These are phyloP conservation scores for Ophiobolus disseminans DNA, from an alignment of 2,329 filamentous ascomycete genomes.

Conservation along the genomic window DNA sequence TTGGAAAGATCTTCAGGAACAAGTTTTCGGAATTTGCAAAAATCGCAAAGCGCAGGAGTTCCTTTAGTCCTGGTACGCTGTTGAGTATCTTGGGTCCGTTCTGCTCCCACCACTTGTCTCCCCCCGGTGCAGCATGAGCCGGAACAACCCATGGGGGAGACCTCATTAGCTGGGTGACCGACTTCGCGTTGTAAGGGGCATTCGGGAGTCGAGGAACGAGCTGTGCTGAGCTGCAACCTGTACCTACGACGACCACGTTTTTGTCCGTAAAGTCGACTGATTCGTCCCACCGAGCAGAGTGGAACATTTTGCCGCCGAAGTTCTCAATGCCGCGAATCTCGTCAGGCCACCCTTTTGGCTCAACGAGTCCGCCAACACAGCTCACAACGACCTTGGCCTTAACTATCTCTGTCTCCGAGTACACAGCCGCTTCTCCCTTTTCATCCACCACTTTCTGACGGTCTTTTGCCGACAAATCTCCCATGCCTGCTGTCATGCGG, in stretches of 20 bases:
- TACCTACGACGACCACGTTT: conserved; percentile 64
- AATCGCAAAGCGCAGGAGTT: conserved; percentile 53
- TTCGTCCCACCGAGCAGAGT: conserved; percentile 65
- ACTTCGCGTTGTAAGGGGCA: conserved; percentile 58
- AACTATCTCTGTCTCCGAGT: conserved; percentile 59
- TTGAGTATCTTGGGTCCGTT: conserved; percentile 56
- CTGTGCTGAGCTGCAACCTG: conserved; percentile 65
- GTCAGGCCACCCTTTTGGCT: conserved; percentile 60
- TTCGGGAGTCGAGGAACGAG: conserved; percentile 61
- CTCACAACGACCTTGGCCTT: conserved; percentile 63
- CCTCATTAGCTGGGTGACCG: conserved; percentile 66
- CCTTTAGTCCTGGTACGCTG: conserved; percentile 59
- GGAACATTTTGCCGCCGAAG: conserved; percentile 64
- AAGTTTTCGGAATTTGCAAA: conserved; percentile 54
- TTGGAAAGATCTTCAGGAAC: conserved; percentile 59
- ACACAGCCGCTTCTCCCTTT: conserved; percentile 56
- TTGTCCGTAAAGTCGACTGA: conserved; percentile 61
- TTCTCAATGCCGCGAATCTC: conserved; percentile 60
- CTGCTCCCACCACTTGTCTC: conserved; percentile 55
- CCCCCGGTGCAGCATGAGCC: conserved; percentile 45
- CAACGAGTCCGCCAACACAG: conserved; percentile 63
- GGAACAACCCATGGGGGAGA: conserved; percentile 65
- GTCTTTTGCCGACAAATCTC: conserved; percentile 60
- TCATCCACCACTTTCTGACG: conserved; percentile 53
- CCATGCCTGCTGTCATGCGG: conserved; percentile 60